Conservation (phyloP, 768 basidiomycete genomes). For the Clitopilus hobsonii region DNA sequence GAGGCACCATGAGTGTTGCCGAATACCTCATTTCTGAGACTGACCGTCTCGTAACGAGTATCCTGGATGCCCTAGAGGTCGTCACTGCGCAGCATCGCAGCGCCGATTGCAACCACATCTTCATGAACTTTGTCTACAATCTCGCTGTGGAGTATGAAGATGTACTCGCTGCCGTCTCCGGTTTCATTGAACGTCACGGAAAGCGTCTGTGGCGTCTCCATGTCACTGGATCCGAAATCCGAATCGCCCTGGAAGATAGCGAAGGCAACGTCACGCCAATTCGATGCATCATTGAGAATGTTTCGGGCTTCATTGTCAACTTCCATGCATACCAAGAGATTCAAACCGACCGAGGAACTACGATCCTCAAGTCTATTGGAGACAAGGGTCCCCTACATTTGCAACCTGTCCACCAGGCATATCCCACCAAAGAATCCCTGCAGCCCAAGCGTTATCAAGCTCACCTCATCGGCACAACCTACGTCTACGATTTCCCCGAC, state of each 20-base stretch:
- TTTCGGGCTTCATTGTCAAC: constrained; percentile 98
- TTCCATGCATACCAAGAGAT: constrained; percentile 99
- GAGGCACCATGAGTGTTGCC: constrained; percentile 89
- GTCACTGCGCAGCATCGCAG: constrained; percentile 86
- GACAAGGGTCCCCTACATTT: constrained; percentile 96
- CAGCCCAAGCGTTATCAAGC: constrained; percentile 99
- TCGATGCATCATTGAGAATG: constrained; percentile 97
- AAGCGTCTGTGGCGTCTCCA: constrained; percentile 98
- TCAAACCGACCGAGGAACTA: constrained; percentile 90
- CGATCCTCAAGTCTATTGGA: constrained; percentile 96
- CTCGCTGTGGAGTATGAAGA: constrained; percentile 94
- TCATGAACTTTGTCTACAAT: constrained; percentile 98
- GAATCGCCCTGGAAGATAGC: constrained; percentile 89
- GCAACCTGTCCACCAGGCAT: constrained; percentile 89
- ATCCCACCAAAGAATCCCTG: constrained; percentile 95
- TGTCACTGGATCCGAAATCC: constrained; percentile 96
- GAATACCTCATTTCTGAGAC: constrained; percentile 99
- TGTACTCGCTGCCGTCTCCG: constrained; percentile 94
- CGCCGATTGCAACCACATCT: constrained; percentile 97
- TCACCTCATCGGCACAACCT: constrained; percentile 96
- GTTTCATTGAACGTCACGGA: constrained; percentile 98
- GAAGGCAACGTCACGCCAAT: constrained; percentile 96
- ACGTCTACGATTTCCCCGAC: constrained; percentile 99
- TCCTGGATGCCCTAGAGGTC: constrained; percentile 93
- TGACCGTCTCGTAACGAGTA: constrained; percentile 89